Evolutionary conservation across 768 basidiomycete genomes (phyloP).

Genomic region (Russula virescens): DNA sequence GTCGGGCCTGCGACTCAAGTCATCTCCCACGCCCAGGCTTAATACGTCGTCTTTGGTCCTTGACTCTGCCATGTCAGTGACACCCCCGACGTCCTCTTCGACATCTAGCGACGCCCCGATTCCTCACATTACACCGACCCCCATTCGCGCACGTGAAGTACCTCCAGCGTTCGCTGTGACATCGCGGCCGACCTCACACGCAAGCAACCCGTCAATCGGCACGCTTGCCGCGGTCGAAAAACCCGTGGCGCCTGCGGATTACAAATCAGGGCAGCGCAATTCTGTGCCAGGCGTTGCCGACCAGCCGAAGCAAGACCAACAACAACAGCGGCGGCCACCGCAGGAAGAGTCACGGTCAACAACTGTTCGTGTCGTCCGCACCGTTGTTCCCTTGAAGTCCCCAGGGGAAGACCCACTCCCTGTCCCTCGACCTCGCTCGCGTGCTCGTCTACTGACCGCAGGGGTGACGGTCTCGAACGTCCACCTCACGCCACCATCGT

Average conservation of each 20-base stretch:
- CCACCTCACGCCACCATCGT: constrained; percentile 7
- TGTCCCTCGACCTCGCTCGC: background rate
- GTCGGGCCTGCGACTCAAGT: background rate
- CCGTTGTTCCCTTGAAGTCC: background rate
- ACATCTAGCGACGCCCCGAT: constrained; percentile 20
- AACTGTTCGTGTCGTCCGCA: constrained; percentile 16
- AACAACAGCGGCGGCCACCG: background rate
- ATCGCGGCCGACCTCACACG: constrained; percentile 32
- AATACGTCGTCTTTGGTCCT: constrained; percentile 4
- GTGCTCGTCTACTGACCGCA: background rate
- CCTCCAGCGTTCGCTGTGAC: constrained; percentile 34
- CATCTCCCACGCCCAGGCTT: background rate
- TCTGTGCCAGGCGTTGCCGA: background rate
- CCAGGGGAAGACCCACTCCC: constrained; percentile 13
- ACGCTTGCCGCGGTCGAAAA: constrained; percentile 11
- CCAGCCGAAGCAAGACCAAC: background rate
- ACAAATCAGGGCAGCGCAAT: background rate
- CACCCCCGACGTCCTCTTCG: constrained; percentile 29
- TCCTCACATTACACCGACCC: constrained; percentile 31
- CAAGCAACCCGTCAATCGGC: constrained; percentile 1
- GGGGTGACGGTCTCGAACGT: constrained; percentile 17
- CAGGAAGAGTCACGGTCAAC: constrained; percentile 9
- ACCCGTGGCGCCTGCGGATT: background rate
- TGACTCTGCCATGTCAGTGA: constrained; percentile 18
- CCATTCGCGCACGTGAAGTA: constrained; percentile 31